Conservation (phyloP, 1,284 basidiomycete genomes). For the Marasmius oreades region DNA sequence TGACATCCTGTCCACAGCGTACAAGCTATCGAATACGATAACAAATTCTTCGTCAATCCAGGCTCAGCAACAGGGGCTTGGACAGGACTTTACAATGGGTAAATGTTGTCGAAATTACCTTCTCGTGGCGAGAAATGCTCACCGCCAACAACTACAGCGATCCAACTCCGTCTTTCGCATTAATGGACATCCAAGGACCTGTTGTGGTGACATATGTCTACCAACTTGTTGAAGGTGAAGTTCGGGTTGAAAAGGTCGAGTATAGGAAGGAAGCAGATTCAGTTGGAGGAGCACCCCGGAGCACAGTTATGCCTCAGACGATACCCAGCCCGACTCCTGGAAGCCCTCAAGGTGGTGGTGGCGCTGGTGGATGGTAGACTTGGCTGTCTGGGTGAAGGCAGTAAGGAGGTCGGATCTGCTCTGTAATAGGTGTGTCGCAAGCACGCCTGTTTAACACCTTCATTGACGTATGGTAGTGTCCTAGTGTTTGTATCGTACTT, state of each 20-base stretch:
- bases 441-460: neutral
- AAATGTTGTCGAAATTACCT: slow-evolving; percentile 17
- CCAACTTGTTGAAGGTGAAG: slow-evolving; percentile 90
- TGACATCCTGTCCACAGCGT: slow-evolving; percentile 51
- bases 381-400: neutral
- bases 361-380: neutral
- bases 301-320: slow-evolving; percentile 39
- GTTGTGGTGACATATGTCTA: slow-evolving; percentile 96
- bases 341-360: slow-evolving; percentile 19
- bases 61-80: slow-evolving; percentile 95
- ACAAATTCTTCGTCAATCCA: slow-evolving; percentile 94
- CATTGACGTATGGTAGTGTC: neutral
- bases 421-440: neutral
- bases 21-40: slow-evolving; percentile 90
- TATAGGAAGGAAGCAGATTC: slow-evolving; percentile 67
- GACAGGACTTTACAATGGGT: slow-evolving; percentile 76
- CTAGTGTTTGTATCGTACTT: neutral
- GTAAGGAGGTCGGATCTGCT: neutral
- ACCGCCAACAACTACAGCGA: slow-evolving; percentile 27
- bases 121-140: slow-evolving; percentile 13
- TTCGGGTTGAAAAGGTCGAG: slow-evolving; percentile 83
- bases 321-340: slow-evolving; percentile 36
- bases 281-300: slow-evolving; percentile 25
- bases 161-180: slow-evolving; percentile 70
- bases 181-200: slow-evolving; percentile 93